Percentiles rank a stretch among this genome's conserved stretches.
Conservation (phyloP, 495 filamentous ascomycete genomes). For the Penicillium verhagenii region DNA sequence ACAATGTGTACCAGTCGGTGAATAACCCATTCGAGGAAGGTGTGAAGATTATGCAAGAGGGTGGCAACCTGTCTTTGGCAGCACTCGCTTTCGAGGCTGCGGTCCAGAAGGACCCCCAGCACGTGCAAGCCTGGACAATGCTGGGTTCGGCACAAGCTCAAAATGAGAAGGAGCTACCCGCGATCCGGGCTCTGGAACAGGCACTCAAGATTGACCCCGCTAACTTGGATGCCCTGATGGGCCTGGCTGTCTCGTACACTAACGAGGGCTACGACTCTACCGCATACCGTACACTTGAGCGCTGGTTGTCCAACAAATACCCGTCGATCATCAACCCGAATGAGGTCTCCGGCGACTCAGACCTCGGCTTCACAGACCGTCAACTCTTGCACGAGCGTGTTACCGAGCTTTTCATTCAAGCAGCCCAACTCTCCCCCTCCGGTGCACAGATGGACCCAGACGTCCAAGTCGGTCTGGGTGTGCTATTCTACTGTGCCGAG, state of each 20-base stretch:
- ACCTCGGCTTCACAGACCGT: conserved; percentile 90
- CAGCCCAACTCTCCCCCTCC: conserved; percentile 84
- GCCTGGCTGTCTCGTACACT: conserved; percentile 94
- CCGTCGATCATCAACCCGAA: conserved; percentile 69
- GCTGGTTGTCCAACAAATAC: conserved; percentile 93
- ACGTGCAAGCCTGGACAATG: conserved; percentile 89
- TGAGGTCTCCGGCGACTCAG: conserved; percentile 65
- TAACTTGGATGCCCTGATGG: conserved; percentile 90
- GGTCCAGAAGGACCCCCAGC: conserved; percentile 80
- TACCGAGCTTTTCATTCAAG: conserved; percentile 84
- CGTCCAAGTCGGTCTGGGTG: conserved; percentile 94
- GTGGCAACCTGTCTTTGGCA: conserved; percentile 90
- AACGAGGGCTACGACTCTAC: conserved; percentile 98
- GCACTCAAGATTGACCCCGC: conserved; percentile 82
- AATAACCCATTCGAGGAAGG: conserved; percentile 86
- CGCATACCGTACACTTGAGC: conserved; percentile 94
- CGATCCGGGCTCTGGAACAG: conserved; percentile 95
- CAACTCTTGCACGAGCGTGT: conserved; percentile 86
- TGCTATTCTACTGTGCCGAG: conserved; percentile 96
- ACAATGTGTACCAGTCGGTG: conserved; percentile 79
- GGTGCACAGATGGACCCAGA: conserved; percentile 94
- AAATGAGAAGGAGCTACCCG: conserved; percentile 96
- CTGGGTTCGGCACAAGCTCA: conserved; percentile 91
- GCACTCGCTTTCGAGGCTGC: conserved; percentile 97
- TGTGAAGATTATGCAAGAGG: conserved; percentile 82